These are phyloP conservation scores for Neurospora tetraspora DNA, from an alignment of 495 filamentous ascomycete genomes.

Conservation along the genomic window DNA sequence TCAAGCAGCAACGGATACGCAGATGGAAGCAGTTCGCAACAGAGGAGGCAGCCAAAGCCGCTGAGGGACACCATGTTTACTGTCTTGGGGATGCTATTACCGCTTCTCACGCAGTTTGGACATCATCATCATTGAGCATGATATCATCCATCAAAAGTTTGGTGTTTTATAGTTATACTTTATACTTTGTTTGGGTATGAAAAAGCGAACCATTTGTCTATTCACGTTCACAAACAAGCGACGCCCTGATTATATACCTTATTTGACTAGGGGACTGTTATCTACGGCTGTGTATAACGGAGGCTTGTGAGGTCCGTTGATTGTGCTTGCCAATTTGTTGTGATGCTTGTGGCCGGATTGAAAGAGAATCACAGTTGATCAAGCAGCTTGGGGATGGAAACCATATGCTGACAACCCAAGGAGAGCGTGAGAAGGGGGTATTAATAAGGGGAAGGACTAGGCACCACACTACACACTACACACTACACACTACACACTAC, in stretches of 20 bases:
- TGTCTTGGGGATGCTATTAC: constrained; percentile 82
- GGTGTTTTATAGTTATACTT: neutral
- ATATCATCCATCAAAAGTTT: neutral
- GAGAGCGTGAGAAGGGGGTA: neutral
- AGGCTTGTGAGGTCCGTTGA: neutral
- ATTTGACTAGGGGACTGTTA: neutral
- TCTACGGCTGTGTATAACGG: neutral
- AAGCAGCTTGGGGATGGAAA: neutral
- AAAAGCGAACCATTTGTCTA: neutral
- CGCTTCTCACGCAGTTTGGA: constrained; percentile 80
- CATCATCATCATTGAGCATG: constrained; percentile 65
- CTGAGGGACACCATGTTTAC: constrained; percentile 62
- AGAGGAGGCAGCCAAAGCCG: constrained; percentile 40
- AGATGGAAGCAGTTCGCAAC: constrained; percentile 41
- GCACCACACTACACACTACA: neutral
- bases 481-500: neutral
- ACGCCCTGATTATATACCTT: neutral
- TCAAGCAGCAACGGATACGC: constrained; percentile 53
- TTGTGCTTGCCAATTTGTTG: neutral
- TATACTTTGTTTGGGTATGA: neutral
- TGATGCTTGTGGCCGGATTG: neutral
- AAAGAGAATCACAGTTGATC: neutral
- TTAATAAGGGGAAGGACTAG: neutral
- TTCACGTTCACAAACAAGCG: neutral
- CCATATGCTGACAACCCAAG: neutral